Evolutionary conservation across 805 yeast genomes (phyloP).

Genomic region (Saccharomyces paradoxus): DNA sequence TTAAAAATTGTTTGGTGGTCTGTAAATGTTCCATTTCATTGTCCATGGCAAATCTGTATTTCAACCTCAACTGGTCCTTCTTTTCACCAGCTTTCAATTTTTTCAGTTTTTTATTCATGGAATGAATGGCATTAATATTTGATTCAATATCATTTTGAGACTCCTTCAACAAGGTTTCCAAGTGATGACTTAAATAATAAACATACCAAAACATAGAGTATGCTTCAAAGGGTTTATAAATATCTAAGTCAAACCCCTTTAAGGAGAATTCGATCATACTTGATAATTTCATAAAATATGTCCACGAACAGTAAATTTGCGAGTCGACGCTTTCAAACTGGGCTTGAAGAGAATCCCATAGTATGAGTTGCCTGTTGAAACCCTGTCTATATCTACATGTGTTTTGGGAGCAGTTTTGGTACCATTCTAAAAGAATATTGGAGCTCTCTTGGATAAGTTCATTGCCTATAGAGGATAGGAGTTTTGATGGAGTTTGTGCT

Average conservation of each 20-base stretch:
- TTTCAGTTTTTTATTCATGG: conserved; percentile 35
- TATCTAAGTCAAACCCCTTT: conserved; percentile 66
- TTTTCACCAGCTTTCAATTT: conserved; percentile 45
- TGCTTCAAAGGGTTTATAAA: conserved; percentile 65
- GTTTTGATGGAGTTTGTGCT: conserved; percentile 1
- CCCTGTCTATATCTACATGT: conserved; percentile 79
- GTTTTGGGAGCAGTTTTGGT: conserved; percentile 48
- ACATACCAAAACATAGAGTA: conserved; percentile 62
- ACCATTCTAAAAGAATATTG: conserved; percentile 37
- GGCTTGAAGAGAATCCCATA: conserved; percentile 80
- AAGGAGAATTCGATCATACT: conserved; percentile 67
- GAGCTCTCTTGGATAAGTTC: conserved; percentile 38
- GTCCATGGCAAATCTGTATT: conserved; percentile 29
- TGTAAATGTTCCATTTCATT: conserved; percentile 33
- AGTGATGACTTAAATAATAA: conserved; percentile 43
- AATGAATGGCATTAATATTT: conserved; percentile 30
- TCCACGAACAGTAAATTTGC: conserved; percentile 53
- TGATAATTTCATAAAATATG: conserved; percentile 55
- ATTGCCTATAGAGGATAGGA: conserved; percentile 8
- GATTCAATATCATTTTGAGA: conserved; percentile 26
- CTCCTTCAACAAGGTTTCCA: conserved; percentile 35
- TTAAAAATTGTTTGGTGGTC: conserved; percentile 19
- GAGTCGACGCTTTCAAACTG: conserved; percentile 58
- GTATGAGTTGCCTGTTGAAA: conserved; percentile 42
- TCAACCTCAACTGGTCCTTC: conserved; percentile 34